Evolutionary conservation across 768 basidiomycete species (phyloP), one percentile per base, ranked within the genome.

Genomic region (Boletellus sp.): DNA sequence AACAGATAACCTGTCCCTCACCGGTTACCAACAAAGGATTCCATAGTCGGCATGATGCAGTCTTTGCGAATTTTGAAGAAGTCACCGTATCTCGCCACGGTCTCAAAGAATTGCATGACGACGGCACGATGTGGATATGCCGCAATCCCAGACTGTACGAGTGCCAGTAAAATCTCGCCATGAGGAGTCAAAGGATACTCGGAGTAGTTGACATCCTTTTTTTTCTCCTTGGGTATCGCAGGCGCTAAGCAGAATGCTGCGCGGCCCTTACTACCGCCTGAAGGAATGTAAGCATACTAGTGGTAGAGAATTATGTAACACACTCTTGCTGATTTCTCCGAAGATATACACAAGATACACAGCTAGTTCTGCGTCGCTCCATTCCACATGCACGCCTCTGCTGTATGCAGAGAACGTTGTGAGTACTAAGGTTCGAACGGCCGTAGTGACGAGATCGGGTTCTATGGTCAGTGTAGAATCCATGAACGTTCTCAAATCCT

Each of bases 21-120:
- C 94, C 90, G 78, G 51, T 68, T 50, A 60, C 88, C 91, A 23
- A 98, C 78, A 78, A 99, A 90, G 11, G 89, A 89, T 59, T 93
- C 87, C 28, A 99, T 72, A 2, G 90, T 81, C 2, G 91, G 90
- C 58, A 90, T 75, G 45, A 97, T 90, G 58, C 85, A 90, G 49
- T 91, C 88, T 59, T 86, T 90, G 54, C 92, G 84, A 20, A 94
- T 84, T 68, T 90, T 93, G 83, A 97, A 98, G 67, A 99, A 98
- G 60, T 98, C 96, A 32, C 83, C 80, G 64, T 98, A 99, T 42
- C 96, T 81, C n/a, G 90, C 80, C 11, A 79, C 80, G 5, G 90
- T 88, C 70, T 99, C 96, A 56, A 97, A 97, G 68, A 90, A 94
- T 62, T 95, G 93, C 68, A 94, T 76, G 8, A 81, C 75, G 17